Evolutionary conservation across 2,329 filamentous ascomycete genomes (phyloP).

Genomic region (Fusarium sp.): DNA sequence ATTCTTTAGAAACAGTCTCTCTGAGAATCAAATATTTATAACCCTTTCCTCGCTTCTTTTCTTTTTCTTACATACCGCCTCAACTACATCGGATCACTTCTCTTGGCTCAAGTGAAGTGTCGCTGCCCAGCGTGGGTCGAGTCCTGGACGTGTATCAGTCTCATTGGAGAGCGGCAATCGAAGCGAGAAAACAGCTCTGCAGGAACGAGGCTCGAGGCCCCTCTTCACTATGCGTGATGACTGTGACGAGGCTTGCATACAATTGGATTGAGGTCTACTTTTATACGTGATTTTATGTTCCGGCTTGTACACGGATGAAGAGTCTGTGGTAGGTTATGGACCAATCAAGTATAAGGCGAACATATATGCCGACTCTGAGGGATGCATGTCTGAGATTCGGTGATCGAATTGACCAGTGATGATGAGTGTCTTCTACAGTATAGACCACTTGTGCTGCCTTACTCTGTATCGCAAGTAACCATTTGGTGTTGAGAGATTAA

Average conservation of each 20-base stretch:
- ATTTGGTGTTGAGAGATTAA: not conserved
- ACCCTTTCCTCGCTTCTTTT: not conserved
- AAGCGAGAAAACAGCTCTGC: constrained; percentile 21
- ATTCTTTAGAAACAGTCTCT: not conserved
- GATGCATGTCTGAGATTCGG: not conserved
- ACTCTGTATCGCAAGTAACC: not conserved
- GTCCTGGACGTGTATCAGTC: constrained; percentile 46
- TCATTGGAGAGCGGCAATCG: constrained; percentile 43
- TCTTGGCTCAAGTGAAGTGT: constrained; percentile 38
- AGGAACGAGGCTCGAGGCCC: constrained; percentile 21
- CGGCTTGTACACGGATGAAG: constrained; percentile 1
- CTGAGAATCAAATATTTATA: constrained; percentile 7
- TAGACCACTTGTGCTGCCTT: not conserved
- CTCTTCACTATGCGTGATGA: constrained; percentile 13
- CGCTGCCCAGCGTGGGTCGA: constrained; percentile 46
- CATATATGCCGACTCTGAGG: not conserved
- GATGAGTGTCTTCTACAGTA: not conserved
- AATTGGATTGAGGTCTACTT: not conserved
- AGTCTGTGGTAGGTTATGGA: constrained; percentile 13
- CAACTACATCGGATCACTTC: constrained; percentile 3
- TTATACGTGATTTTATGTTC: constrained; percentile 14
- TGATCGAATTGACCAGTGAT: not conserved
- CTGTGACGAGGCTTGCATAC: constrained; percentile 34
- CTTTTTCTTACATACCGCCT: constrained; percentile 31
- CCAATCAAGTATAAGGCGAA: constrained; percentile 23